Conservation (phyloP, 495 filamentous ascomycete species). For the Aspergillus bridgeri region DNA sequence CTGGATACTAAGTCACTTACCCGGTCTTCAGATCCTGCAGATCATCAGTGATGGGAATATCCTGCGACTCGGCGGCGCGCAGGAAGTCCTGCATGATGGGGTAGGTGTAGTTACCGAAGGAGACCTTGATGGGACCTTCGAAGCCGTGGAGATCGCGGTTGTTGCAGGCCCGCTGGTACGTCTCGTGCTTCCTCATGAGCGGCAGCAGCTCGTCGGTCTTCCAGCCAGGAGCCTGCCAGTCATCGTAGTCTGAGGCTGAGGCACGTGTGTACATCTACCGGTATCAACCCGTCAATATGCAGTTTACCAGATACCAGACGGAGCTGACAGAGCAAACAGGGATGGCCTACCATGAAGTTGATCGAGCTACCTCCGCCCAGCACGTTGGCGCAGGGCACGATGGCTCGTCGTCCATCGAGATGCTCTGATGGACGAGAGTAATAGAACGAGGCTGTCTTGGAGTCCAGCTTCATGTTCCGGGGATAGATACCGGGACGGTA, state of each 20-base stretch:
- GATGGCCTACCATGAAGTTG: conserved; percentile 66
- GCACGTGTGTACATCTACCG: conserved; percentile 77
- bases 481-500: conserved; percentile 77
- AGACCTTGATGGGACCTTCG: conserved; percentile 81
- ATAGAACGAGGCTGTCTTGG: conserved; percentile 84
- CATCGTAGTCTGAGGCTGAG: conserved; percentile 79
- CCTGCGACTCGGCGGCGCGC: conserved; percentile 72
- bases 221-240: conserved; percentile 81
- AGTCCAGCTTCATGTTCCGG: conserved; percentile 77
- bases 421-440: conserved; percentile 71
- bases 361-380: conserved; percentile 76
- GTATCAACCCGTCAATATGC: not conserved
- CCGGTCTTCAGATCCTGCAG: conserved; percentile 64
- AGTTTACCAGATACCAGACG: not conserved
- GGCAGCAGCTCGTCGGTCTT: conserved; percentile 73
- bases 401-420: conserved; percentile 65
- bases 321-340: not conserved
- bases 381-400: conserved; percentile 77
- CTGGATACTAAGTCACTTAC: conserved; percentile 28
- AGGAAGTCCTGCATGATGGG: conserved; percentile 77
- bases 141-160: conserved; percentile 75
- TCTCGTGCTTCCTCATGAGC: conserved; percentile 82
- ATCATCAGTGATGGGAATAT: conserved; percentile 68
- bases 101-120: conserved; percentile 73
- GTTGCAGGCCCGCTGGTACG: conserved; percentile 72